phyloP scores from a whole-genome alignment of 768 basidiomycete genomes.

The Favolaschia claudopus region DNA sequence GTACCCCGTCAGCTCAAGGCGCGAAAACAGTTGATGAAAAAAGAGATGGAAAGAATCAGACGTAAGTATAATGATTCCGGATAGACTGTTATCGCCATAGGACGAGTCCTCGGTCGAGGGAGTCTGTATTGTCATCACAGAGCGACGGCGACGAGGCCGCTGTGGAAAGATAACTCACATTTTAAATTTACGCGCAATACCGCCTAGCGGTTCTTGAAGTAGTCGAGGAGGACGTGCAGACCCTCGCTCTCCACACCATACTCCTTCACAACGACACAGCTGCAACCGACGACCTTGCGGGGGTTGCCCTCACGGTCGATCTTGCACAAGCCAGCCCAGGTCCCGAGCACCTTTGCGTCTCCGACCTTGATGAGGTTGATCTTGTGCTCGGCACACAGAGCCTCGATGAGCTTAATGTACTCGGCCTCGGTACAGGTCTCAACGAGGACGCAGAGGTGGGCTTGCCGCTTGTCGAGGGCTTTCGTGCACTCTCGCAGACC shows the following conservation, averaged over 20 bases:
- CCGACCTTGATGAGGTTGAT: constrained; percentile 99
- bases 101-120: constrained; percentile 84
- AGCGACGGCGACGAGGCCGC: constrained; percentile 14
- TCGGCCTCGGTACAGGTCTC: constrained; percentile 99
- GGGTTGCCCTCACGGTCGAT: constrained; percentile 99
- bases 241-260: constrained; percentile 96
- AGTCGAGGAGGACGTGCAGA: constrained; percentile 90
- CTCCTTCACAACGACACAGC: constrained; percentile 97
- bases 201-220: constrained; percentile 87
- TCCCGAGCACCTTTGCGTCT: constrained; percentile 96
- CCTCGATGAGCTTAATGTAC: constrained; percentile 99
- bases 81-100: constrained; percentile 80
- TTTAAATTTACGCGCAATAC: constrained; percentile 51
- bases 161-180: constrained; percentile 26
- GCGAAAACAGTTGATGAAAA: constrained; percentile 12
- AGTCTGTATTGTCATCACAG: constrained; percentile 88
- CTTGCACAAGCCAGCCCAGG: constrained; percentile 99
- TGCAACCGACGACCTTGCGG: constrained; percentile 93
- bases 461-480: constrained; percentile 98
- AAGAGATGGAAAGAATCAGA: constrained; percentile 58
- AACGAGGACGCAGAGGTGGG: constrained; percentile 97
- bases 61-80: constrained; percentile 86
- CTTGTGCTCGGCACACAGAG: constrained; percentile 98
- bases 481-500: constrained; percentile 98
- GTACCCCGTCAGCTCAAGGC: constrained; percentile 10